Conservation (phyloP, 2,329 filamentous ascomycete species). For the Penicillium vulpinum region DNA sequence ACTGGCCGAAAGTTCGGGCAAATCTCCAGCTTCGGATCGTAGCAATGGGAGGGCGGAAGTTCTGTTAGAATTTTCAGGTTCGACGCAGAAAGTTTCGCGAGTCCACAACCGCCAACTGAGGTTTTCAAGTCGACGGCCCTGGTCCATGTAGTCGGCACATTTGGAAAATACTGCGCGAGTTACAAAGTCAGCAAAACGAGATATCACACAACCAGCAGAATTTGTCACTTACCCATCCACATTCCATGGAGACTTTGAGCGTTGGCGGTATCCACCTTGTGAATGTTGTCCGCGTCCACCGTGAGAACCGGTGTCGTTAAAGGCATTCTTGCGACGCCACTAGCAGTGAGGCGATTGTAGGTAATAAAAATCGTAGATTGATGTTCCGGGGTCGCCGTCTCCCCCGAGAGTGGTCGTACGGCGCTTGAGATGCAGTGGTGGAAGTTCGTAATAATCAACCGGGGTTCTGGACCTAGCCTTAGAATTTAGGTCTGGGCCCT, state of each 20-base stretch:
- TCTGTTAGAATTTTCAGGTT: constrained; percentile 57
- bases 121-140: constrained; percentile 90
- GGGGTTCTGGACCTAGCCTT: constrained; percentile 8
- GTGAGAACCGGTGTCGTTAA: constrained; percentile 85
- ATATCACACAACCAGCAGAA: background rate
- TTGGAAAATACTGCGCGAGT: constrained; percentile 77
- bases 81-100: constrained; percentile 86
- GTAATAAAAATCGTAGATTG: constrained; percentile 10
- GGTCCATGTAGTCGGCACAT: constrained; percentile 89
- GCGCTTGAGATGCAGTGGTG: constrained; percentile 32
- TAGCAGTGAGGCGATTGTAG: constrained; percentile 12
- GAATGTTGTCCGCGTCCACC: constrained; percentile 86
- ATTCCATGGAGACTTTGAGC: constrained; percentile 93
- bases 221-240: constrained; percentile 80
- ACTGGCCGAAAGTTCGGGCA: constrained; percentile 74
- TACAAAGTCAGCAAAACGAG: background rate
- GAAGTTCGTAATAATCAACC: constrained; percentile 20
- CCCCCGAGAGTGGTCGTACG: constrained; percentile 46
- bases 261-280: constrained; percentile 91
- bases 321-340: constrained; percentile 64
- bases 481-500: constrained; percentile 16
- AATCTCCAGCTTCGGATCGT: constrained; percentile 50
- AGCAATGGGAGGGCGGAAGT: constrained; percentile 51
- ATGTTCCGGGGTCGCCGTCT: constrained; percentile 46
- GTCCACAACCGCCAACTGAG: constrained; percentile 96